These are phyloP conservation scores for Peronospora destructor DNA, from an alignment of 352 stramenopile species.

Conservation along the genomic window DNA sequence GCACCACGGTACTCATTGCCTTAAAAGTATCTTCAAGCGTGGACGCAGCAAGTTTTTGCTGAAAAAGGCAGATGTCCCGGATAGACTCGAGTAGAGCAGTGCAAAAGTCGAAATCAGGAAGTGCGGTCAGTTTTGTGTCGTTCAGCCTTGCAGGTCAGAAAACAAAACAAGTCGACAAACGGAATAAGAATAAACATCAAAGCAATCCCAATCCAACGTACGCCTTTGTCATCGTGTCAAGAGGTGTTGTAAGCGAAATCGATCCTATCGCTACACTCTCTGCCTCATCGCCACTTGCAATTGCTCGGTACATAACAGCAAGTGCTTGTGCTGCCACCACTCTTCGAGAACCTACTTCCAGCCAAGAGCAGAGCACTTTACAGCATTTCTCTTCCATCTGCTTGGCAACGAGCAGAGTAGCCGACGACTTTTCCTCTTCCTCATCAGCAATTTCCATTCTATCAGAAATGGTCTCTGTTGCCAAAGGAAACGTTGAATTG, in stretches of 20 bases:
- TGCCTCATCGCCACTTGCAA: slow-evolving; percentile 13
- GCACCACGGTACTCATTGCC: slow-evolving; percentile 41
- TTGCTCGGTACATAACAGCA: slow-evolving; percentile 30
- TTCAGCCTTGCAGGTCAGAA: slow-evolving; percentile 28
- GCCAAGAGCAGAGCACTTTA: slow-evolving; percentile 38
- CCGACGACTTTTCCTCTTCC: slow-evolving; percentile 27
- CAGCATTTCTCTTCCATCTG: slow-evolving; percentile 33
- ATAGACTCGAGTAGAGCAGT: slow-evolving; percentile 46
- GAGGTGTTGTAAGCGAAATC: slow-evolving; percentile 18
- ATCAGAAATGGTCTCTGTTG: slow-evolving; percentile 18
- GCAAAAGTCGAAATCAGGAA: slow-evolving; percentile 54
- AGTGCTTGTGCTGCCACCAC: slow-evolving; percentile 36
- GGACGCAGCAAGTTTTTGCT: slow-evolving; percentile 22
- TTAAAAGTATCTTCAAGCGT: slow-evolving; percentile 34
- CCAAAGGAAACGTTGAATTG: slow-evolving; percentile 6
- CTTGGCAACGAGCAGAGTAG: slow-evolving; percentile 12
- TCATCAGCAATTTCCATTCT: slow-evolving; percentile 26
- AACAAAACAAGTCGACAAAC: slow-evolving; percentile 1
- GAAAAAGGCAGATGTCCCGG: slow-evolving; percentile 43
- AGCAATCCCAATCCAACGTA: slow-evolving; percentile 13
- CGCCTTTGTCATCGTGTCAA: slow-evolving; percentile 27
- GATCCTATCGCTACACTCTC: slow-evolving; percentile 20
- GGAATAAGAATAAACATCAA: background rate
- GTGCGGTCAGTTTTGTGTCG: slow-evolving; percentile 22
- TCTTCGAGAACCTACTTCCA: slow-evolving; percentile 21